These are phyloP conservation scores for Parastagonospora avenae DNA, from an alignment of 2,329 filamentous ascomycete species.

Conservation along the genomic window DNA sequence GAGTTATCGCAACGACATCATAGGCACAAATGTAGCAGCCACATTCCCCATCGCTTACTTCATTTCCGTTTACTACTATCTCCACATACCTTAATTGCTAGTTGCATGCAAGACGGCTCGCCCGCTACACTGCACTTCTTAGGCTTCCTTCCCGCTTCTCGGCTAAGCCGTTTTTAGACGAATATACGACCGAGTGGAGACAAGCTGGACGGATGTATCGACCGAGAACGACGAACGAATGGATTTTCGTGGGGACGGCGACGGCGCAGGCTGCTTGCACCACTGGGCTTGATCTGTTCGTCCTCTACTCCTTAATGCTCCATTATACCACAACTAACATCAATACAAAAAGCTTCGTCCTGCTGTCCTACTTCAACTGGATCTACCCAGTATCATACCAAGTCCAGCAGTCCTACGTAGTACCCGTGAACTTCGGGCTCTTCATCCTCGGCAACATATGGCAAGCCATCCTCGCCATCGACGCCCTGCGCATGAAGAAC, in stretches of 20 bases:
- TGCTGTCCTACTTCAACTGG: conserved; percentile 23
- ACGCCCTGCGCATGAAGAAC: conserved; percentile 30
- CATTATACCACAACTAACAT: neutral
- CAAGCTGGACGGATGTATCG: neutral
- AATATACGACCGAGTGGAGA: neutral
- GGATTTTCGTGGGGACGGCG: neutral
- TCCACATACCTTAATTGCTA: too few species aligned
- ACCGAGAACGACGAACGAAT: conserved; percentile 1
- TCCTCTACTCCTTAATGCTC: neutral
- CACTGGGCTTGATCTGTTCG: conserved; percentile 1
- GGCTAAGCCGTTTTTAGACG: neutral
- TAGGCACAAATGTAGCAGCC: neutral
- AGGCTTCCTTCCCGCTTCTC: too few species aligned
- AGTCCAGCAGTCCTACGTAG: conserved; percentile 20
- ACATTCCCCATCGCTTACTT: neutral
- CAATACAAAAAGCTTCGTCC: conserved; percentile 2
- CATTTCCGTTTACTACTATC: neutral
- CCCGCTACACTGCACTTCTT: too few species aligned
- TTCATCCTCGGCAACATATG: conserved; percentile 25
- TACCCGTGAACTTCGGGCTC: conserved; percentile 18
- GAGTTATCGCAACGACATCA: neutral
- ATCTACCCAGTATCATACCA: conserved; percentile 23
- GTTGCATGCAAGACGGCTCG: too few species aligned
- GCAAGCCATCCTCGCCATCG: conserved; percentile 25
- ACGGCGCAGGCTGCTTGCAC: neutral